These are phyloP conservation scores for Leccinum aurantiacum DNA, from an alignment of 768 basidiomycete species.

Conservation along the genomic window DNA sequence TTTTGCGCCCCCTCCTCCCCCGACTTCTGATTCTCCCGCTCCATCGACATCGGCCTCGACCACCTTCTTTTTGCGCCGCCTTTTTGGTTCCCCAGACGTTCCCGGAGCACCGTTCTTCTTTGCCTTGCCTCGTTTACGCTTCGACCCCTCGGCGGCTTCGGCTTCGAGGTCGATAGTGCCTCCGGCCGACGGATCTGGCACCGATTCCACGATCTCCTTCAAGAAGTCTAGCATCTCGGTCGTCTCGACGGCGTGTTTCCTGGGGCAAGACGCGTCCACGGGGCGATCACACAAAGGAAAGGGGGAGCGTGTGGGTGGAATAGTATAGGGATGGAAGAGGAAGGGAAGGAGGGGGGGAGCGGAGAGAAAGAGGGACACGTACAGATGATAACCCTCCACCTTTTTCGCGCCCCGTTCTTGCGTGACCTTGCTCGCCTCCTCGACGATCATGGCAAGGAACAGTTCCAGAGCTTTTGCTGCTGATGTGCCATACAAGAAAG, in stretches of 20 bases:
- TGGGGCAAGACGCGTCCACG: constrained; percentile 31
- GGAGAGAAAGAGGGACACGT: constrained; percentile 35
- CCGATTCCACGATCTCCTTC: constrained; percentile 82
- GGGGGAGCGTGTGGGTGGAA: not conserved
- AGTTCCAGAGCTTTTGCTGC: constrained; percentile 95
- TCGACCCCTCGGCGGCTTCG: constrained; percentile 51
- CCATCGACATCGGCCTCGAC: constrained; percentile 35
- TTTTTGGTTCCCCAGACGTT: constrained; percentile 40
- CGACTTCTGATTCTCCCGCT: constrained; percentile 29
- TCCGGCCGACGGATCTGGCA: constrained; percentile 86
- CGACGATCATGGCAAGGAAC: constrained; percentile 82
- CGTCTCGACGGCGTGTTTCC: constrained; percentile 89
- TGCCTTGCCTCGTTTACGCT: constrained; percentile 59
- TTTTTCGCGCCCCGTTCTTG: constrained; percentile 77
- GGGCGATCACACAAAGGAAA: not conserved
- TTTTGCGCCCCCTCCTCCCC: constrained; percentile 37
- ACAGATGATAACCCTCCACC: constrained; percentile 93
- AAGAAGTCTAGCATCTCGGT: constrained; percentile 92
- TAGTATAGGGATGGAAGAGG: not conserved
- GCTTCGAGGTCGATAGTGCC: constrained; percentile 73
- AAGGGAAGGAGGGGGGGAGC: not conserved
- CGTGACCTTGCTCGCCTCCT: constrained; percentile 81
- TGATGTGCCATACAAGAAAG: not conserved
- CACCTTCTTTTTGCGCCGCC: constrained; percentile 49
- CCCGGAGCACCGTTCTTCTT: constrained; percentile 45